Percentiles rank a stretch among this genome's conserved stretches.
These are phyloP conservation scores for Ulmus americana DNA, from an alignment of 331 rosid species.

Conservation along the genomic window DNA sequence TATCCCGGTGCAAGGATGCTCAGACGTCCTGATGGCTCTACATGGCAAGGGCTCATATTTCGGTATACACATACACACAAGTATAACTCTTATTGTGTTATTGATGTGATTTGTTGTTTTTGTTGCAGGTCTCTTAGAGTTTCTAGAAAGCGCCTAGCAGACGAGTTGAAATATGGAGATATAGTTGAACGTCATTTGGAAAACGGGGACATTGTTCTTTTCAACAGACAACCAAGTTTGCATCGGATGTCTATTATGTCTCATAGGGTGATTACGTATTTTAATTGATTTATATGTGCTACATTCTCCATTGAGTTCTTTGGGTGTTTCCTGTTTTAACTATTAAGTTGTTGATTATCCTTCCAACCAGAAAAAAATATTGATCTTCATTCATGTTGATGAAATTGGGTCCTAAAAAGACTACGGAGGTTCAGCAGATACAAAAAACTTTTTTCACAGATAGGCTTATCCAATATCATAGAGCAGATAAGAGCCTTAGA, in stretches of 20 bases:
- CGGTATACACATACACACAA: conserved; percentile 8
- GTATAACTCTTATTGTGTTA: conserved; percentile 9
- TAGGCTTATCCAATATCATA: background rate
- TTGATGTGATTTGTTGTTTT: conserved; percentile 22
- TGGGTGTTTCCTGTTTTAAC: background rate
- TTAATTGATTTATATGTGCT: conserved; percentile 7
- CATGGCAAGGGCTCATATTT: conserved; percentile 36
- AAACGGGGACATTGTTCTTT: conserved; percentile 89
- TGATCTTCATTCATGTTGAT: background rate
- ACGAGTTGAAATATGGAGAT: conserved; percentile 68
- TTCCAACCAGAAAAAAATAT: background rate
- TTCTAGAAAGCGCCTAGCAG: conserved; percentile 57
- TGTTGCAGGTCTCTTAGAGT: conserved; percentile 43
- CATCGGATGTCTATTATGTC: conserved; percentile 98
- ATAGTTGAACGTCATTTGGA: conserved; percentile 88
- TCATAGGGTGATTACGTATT: conserved; percentile 66
- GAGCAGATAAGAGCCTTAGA: background rate
- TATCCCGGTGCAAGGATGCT: conserved; percentile 80
- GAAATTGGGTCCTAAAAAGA: background rate
- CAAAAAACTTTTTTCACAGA: background rate
- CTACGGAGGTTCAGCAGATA: background rate
- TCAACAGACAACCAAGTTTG: conserved; percentile 93
- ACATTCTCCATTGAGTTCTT: conserved; percentile 13
- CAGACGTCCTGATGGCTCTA: conserved; percentile 43
- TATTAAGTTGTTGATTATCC: background rate